Evolutionary conservation across 2,329 filamentous ascomycete genomes (phyloP).

Genomic region (Phyllachora maydis): DNA sequence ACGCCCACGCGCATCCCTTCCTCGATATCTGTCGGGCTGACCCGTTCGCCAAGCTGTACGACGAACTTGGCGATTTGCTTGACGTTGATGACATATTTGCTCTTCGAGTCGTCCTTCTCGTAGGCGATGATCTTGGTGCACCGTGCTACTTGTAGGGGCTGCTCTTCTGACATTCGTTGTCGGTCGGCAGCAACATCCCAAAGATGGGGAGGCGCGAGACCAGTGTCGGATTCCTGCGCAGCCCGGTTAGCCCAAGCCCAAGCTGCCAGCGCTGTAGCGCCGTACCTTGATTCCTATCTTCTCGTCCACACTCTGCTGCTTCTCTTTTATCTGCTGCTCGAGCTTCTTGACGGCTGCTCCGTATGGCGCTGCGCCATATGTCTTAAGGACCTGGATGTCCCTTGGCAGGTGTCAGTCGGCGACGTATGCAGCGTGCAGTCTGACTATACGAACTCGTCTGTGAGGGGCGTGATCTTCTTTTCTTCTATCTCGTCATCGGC

Average conservation of each 20-base stretch:
- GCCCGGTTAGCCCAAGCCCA: constrained; percentile 1
- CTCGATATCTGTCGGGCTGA: constrained; percentile 96
- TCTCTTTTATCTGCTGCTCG: constrained; percentile 98
- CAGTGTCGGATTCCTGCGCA: constrained; percentile 81
- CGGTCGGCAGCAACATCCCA: constrained; percentile 97
- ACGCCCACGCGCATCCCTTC: constrained; percentile 98
- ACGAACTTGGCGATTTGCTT: constrained; percentile 99
- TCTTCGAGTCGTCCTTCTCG: constrained; percentile 89
- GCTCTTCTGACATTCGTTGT: constrained; percentile 96
- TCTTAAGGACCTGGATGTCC: constrained; percentile 98
- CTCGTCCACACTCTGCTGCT: constrained; percentile 93
- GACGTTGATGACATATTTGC: constrained; percentile 99
- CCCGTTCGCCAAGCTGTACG: constrained; percentile 88
- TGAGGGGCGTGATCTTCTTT: constrained; percentile 97
- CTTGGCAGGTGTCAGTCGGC: constrained; percentile 25
- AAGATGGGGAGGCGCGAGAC: constrained; percentile 90
- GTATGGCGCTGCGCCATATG: constrained; percentile 92
- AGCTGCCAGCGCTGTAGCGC: no score
- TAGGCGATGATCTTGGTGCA: constrained; percentile 99
- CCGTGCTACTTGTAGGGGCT: constrained; percentile 87
- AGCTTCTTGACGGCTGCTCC: constrained; percentile 87
- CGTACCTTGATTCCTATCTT: constrained; percentile 81
- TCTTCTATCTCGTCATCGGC: constrained; percentile 94
- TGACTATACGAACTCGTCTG: constrained; percentile 80
- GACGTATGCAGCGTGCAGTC: no score